phyloP scores from a whole-genome alignment of 2,329 filamentous ascomycete species.

The Colletotrichum tanaceti region DNA sequence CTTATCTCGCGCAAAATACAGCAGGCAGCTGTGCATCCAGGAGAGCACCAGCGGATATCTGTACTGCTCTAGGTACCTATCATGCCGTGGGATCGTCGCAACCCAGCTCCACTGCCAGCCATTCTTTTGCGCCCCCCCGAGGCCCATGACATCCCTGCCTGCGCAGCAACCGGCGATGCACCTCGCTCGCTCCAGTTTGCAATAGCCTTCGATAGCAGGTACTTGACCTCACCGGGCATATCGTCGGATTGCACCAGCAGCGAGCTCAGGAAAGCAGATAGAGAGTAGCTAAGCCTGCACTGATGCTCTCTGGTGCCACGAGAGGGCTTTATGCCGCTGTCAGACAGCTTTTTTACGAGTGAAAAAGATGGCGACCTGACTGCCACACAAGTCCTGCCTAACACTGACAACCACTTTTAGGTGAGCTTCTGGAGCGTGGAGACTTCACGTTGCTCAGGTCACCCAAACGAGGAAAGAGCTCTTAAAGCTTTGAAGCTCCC shows the following conservation, averaged over 20 bases:
- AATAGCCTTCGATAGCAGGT: constrained; percentile 49
- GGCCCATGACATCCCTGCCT: constrained; percentile 33
- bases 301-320: fast-evolving
- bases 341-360: background rate
- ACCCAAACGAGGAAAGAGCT: constrained; percentile 38
- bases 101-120: constrained; percentile 45
- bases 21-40: constrained; percentile 25
- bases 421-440: constrained; percentile 34
- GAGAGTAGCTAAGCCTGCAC: background rate
- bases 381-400: constrained; percentile 21
- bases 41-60: background rate
- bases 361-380: background rate
- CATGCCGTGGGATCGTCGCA: constrained; percentile 20
- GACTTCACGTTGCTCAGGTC: constrained; percentile 38
- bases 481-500: constrained; percentile 35
- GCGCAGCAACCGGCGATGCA: constrained; percentile 36
- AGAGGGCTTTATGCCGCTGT: background rate
- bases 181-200: constrained; percentile 45
- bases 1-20: constrained; percentile 17
- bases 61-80: too few relatives aligned
- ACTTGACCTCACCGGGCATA: background rate
- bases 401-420: constrained; percentile 32
- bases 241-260: background rate
- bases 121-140: constrained; percentile 41
- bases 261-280: background rate